A percentile compares a stretch with the other conserved stretches of the same genome.
phyloP scores from a whole-genome alignment of 257 asterid species.

The Jasminum sambac region DNA sequence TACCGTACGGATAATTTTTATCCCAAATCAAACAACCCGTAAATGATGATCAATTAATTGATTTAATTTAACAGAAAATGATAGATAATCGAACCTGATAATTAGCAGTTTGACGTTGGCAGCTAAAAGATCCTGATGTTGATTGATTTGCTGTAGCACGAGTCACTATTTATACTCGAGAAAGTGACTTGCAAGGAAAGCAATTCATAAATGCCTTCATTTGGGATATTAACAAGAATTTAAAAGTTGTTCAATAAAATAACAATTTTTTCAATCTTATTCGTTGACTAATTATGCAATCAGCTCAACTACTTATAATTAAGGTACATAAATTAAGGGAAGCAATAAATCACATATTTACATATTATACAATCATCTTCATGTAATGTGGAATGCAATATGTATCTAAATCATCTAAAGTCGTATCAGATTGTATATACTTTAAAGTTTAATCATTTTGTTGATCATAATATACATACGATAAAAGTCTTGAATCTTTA shows the following conservation, averaged over 20 bases:
- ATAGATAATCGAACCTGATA: constrained; percentile 5
- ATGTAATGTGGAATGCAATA: too few relatives aligned
- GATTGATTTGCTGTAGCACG: neutral
- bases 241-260: neutral
- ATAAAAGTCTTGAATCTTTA: too few relatives aligned
- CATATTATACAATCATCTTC: too few relatives aligned
- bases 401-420: too few relatives aligned
- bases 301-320: constrained; percentile 2
- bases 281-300: neutral
- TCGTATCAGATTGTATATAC: too few relatives aligned
- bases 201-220: neutral
- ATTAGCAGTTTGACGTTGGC: neutral
- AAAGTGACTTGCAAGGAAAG: constrained; percentile 18
- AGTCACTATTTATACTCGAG: neutral
- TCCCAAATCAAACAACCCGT: too few relatives aligned
- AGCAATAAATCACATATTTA: too few relatives aligned
- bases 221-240: neutral
- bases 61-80: neutral
- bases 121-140: neutral
- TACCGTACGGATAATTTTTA: too few relatives aligned
- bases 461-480: too few relatives aligned
- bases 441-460: too few relatives aligned
- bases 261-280: constrained; percentile 1
- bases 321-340: neutral
- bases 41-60: too few relatives aligned